Conservation (phyloP, 805 yeast species). For the Saccharomycopsis microspora region DNA sequence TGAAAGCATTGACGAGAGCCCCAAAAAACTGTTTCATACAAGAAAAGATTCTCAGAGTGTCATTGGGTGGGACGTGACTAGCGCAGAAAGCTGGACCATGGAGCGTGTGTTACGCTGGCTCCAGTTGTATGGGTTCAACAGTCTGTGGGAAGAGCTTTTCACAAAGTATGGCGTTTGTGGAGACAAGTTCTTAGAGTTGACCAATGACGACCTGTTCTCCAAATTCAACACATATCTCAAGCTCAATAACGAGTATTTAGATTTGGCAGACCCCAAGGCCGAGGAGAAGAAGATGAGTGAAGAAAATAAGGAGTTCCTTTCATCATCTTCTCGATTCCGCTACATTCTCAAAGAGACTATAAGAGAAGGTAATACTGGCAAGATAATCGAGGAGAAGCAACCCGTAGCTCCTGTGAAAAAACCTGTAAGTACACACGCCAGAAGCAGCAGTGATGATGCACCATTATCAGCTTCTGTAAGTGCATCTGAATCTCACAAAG, state of each 20-base stretch:
- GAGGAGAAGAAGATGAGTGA: not conserved
- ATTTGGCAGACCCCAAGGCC: constrained; percentile 18
- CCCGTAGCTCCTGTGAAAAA: not conserved
- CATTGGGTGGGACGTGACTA: constrained; percentile 36
- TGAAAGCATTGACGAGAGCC: not conserved
- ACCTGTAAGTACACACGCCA: not conserved
- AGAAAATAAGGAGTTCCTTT: no score
- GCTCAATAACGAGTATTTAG: constrained; percentile 17
- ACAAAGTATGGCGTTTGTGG: constrained; percentile 46
- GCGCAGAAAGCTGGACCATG: constrained; percentile 59
- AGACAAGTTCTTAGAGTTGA: constrained; percentile 50
- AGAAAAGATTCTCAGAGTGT: constrained; percentile 8
- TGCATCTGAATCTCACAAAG: not conserved
- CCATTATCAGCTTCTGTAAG: not conserved
- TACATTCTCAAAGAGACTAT: constrained; percentile 38
- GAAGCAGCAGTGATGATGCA: constrained; percentile 16
- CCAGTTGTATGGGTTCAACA: constrained; percentile 53
- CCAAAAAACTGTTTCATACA: constrained; percentile 9
- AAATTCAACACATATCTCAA: constrained; percentile 23
- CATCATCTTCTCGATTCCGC: constrained; percentile 35
- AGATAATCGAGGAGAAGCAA: not conserved
- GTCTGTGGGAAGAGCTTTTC: constrained; percentile 63
- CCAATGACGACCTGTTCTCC: constrained; percentile 54
- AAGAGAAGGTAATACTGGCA: constrained; percentile 10
- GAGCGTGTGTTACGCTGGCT: constrained; percentile 64